These are phyloP conservation scores for Tetrastigma voinierianum DNA, from an alignment of 164 flowering plant genomes.

Conservation along the genomic window DNA sequence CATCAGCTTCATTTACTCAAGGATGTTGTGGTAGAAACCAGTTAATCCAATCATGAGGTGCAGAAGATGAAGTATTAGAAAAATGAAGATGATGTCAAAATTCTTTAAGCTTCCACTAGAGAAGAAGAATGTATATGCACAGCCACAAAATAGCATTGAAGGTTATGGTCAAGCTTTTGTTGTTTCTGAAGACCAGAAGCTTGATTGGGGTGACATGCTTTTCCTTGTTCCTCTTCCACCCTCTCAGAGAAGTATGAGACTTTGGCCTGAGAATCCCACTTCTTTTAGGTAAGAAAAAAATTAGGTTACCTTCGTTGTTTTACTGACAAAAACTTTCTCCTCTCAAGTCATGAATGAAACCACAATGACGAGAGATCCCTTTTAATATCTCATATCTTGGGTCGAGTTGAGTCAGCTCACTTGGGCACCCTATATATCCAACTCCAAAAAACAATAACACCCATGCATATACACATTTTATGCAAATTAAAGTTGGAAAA, in stretches of 20 bases:
- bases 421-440: no score
- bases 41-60: constrained; percentile 54
- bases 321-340: no score
- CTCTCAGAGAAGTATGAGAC: constrained; percentile 18
- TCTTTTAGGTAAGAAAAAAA: constrained; percentile 52
- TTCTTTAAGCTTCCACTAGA: constrained; percentile 52
- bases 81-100: constrained; percentile 32
- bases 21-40: constrained; percentile 15
- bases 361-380: no score
- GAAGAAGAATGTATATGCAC: constrained; percentile 41
- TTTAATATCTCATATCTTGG: no score
- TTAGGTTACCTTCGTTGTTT: no score
- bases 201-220: constrained; percentile 56
- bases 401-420: no score
- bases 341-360: no score
- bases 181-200: constrained; percentile 46
- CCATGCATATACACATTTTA: neutral
- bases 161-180: constrained; percentile 63
- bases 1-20: no score
- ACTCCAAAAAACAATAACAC: neutral
- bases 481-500: no score
- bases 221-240: constrained; percentile 28
- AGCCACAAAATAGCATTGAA: constrained; percentile 34
- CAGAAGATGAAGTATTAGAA: constrained; percentile 31
- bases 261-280: constrained; percentile 39